Percentiles rank a stretch among this genome's conserved stretches.
Evolutionary conservation across 495 filamentous ascomycete species (phyloP).

Genomic region (Friedmanniomyces endolithicus): DNA sequence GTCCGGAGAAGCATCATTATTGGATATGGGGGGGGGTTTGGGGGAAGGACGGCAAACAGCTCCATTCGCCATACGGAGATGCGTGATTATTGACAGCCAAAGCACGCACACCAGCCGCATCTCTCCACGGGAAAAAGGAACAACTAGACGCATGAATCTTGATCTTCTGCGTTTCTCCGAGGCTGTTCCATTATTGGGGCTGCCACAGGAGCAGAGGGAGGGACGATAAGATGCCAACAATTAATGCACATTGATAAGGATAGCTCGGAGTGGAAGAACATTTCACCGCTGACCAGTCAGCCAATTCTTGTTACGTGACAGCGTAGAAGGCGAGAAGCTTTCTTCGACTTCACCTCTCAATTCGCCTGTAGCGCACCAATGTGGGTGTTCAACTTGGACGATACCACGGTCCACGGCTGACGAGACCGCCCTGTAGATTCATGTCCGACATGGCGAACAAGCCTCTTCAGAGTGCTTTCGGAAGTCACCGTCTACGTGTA

Average conservation of each 20-base stretch:
- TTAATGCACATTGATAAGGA: background rate
- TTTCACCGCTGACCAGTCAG: background rate
- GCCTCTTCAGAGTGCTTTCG: too few relatives aligned
- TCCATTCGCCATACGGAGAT: background rate
- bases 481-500: too few relatives aligned
- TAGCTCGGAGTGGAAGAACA: background rate
- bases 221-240: background rate
- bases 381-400: too few relatives aligned
- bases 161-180: background rate
- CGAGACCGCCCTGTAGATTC: background rate
- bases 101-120: background rate
- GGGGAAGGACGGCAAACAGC: background rate
- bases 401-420: background rate
- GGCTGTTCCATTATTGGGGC: background rate
- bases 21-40: background rate
- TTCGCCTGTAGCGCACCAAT: background rate
- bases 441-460: too few relatives aligned
- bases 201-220: background rate
- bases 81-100: background rate
- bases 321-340: background rate
- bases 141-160: too few relatives aligned
- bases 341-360: background rate
- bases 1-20: background rate
- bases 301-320: background rate
- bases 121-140: background rate